Conservation (phyloP, 1,284 basidiomycete species). For the Ganoderma lingzhi region DNA sequence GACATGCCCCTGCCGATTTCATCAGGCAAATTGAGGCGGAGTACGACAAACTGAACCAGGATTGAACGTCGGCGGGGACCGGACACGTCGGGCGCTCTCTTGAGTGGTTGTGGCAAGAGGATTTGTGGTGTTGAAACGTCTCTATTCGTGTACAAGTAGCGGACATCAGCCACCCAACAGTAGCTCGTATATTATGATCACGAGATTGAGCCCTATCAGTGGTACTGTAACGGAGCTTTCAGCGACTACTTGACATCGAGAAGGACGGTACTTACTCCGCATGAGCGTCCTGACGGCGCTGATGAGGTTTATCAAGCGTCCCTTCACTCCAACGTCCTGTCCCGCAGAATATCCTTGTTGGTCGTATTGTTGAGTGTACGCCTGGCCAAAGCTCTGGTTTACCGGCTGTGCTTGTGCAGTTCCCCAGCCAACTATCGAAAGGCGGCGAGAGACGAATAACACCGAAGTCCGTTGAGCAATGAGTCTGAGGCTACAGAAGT, state of each 20-base stretch:
- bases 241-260: not conserved
- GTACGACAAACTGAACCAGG: slow-evolving; percentile 67
- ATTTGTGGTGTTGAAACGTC: slow-evolving; percentile 5
- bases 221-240: slow-evolving; percentile 66
- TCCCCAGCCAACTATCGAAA: slow-evolving; percentile 89
- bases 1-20: slow-evolving; percentile 79
- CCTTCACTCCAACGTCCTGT: slow-evolving; percentile 81
- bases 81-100: not conserved
- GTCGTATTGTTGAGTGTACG: slow-evolving; percentile 77
- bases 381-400: slow-evolving; percentile 66
- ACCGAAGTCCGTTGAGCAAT: slow-evolving; percentile 19
- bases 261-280: slow-evolving; percentile 74
- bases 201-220: slow-evolving; percentile 82
- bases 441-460: slow-evolving; percentile 5
- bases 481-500: not conserved
- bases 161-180: slow-evolving; percentile 59
- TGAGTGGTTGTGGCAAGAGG: not conserved
- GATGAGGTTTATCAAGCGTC: slow-evolving; percentile 90
- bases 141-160: slow-evolving; percentile 23
- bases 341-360: slow-evolving; percentile 64
- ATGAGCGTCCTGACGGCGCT: slow-evolving; percentile 93
- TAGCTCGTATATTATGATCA: slow-evolving; percentile 86
- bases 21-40: slow-evolving; percentile 81
- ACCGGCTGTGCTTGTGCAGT: slow-evolving; percentile 65
- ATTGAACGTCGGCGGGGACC: slow-evolving; percentile 20